Base-by-base conservation (phyloP, 2,329 filamentous ascomycete genomes). In the Cercospora beticola region DNA sequence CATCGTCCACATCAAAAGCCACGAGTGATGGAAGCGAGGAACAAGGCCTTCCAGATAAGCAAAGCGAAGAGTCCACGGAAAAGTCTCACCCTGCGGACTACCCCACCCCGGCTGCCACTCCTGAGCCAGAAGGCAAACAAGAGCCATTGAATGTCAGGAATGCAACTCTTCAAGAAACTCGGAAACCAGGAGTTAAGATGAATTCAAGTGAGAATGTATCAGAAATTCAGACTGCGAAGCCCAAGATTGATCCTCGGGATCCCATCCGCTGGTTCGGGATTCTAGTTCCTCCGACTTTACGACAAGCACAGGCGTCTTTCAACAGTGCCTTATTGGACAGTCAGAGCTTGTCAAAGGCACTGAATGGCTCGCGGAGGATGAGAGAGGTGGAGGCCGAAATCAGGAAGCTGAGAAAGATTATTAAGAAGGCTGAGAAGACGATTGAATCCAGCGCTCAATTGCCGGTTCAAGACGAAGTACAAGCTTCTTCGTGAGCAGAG, bases 311-410 rank as follows among this genome's bases (percentile, higher is more conserved):
- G 77, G 73, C 75, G 0, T 82, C 86, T 16, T 88, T 91, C 62
- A 74, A 81, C 30, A 75, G 82, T 43, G 84, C 84, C 0, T 83
- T 92, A 3, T 28, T 67, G 2, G 85, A 88, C 7, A 85, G 88
- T 65, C 79, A 83, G 0, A 77, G 89, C 3, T 78, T 93, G 2
- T 85, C 88, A 1, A 79, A 80, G 46, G 80, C 93, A 8, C 84
- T 84, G 6, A 85, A 84, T 1, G 78, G 91, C n/a, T 82, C 84
- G 40, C 83, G 83, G 30, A 84, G 88, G 74, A 88, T 94, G 86
- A 82, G 83, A 14, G 80, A 80, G n/a, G 77, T 92, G 5, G 91
- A 93, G 81, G 87, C 89, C 62, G 86, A 90, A 72, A 88, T 94
- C 64, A 84, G 90, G 43, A 82, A 90, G 67, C 65, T 81, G 61